Percentiles rank a stretch among this genome's conserved stretches.
Evolutionary conservation across 805 yeast genomes (phyloP).

Genomic region (Metschnikowia colocasiae): DNA sequence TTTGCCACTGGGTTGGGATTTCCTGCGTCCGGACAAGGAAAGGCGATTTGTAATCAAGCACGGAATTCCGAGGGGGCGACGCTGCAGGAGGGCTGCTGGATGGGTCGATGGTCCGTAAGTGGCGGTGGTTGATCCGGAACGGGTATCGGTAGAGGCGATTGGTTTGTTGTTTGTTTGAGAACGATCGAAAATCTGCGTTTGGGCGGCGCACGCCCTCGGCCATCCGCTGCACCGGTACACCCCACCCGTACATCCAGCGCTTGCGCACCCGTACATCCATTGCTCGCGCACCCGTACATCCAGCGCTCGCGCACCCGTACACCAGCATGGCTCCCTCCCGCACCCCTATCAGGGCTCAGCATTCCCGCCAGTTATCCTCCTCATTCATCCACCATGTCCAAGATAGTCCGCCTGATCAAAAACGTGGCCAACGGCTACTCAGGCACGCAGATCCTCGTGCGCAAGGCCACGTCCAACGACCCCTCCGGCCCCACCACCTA

Average conservation of each 20-base stretch:
- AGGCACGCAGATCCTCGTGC: constrained; percentile 76
- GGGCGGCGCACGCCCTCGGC: not conserved
- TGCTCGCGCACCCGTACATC: not conserved
- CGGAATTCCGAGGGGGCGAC: not conserved
- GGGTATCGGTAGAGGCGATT: not conserved
- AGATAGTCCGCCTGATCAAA: constrained; percentile 78
- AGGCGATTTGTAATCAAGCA: constrained; percentile 1
- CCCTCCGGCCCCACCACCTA: constrained; percentile 76
- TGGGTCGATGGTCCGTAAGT: not conserved
- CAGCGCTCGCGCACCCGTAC: not conserved
- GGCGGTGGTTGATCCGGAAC: not conserved
- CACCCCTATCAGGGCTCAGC: constrained; percentile 1
- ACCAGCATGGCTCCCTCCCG: not conserved
- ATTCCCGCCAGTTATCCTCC: not conserved
- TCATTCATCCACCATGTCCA: constrained; percentile 53
- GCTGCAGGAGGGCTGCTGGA: not conserved
- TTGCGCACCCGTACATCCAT: not conserved
- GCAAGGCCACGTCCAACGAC: constrained; percentile 91
- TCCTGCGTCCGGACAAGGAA: not conserved
- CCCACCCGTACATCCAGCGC: not conserved
- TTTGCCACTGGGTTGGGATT: constrained; percentile 2
- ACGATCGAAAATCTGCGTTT: constrained; percentile 5
- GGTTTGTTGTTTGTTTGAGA: constrained; percentile 7
- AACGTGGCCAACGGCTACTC: constrained; percentile 90
- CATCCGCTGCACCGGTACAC: not conserved